Evolutionary conservation across 768 basidiomycete genomes (phyloP), one percentile per base, ranked within the genome.

Genomic region (Nevesoporus exiguus): DNA sequence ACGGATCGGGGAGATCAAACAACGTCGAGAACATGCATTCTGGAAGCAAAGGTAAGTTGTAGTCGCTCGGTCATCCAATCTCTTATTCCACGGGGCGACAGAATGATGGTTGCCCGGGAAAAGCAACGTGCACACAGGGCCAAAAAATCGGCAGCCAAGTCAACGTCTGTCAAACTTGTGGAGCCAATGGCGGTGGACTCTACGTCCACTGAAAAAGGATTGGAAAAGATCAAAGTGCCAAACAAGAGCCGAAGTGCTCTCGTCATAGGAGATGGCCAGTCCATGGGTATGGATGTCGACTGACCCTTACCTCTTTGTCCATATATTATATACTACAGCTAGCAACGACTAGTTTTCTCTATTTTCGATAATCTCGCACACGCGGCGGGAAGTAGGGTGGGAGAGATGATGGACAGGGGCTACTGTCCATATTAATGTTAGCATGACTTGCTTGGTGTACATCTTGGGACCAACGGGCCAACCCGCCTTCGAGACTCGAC

Each of bases 211-310:
- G 73, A 78, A 56, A 82, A 77, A 67, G 71, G 79, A 44, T 76
- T 81, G 63, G 89, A 92, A 72, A 95, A 90, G 73, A 86, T 96
- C 77, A 88, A 82, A 70, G 82, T 85, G 8, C 62, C 78, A 7
- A 73, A 77, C 61, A 88, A 85, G 66, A 71, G 80, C 40, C 80
- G 76, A 63, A 88, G 81, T 67, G 89, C 88, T 36, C 80, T 98
- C 45, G 76, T 96, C 34, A 82, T 81, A 59, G 90, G 91, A 56
- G 90, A 90, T 54, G 90, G 91, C 14, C 86, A 83, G 27, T 84
- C 87, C 2, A 96, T 97, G 94, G 85, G 83, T 25, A 98, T 97
- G 94, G 88, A 89, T 44, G 72, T 91, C 64, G 88, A 91, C 66
- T 91, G 68, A 79, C 17, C 33, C 46, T 24, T 5, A 5, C 41